Percentiles rank a stretch among this genome's conserved stretches.
phyloP scores from a whole-genome alignment of 345 rosid genomes.

The Lumnitzera racemosa region DNA sequence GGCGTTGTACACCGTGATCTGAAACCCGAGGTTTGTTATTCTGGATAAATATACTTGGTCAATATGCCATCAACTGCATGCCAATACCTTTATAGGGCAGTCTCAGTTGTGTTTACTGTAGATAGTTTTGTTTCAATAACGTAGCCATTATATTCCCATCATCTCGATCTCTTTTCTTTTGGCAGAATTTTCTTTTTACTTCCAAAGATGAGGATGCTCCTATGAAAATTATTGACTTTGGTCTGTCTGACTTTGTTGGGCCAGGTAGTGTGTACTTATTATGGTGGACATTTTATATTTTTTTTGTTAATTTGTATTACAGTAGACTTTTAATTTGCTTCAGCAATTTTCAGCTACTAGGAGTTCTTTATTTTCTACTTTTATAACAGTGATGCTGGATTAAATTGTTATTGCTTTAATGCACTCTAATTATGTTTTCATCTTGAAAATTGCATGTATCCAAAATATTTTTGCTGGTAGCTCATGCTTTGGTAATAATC shows the following conservation, averaged over 20 bases:
- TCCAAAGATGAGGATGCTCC: constrained; percentile 68
- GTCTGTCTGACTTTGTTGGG: constrained; percentile 72
- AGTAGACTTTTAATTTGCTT: background rate
- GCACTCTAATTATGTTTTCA: too few species aligned
- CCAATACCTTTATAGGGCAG: background rate
- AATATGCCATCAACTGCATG: background rate
- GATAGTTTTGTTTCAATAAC: background rate
- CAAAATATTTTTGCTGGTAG: too few species aligned
- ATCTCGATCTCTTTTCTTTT: constrained; percentile 9
- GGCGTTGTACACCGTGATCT: constrained; percentile 98
- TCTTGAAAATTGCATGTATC: too few species aligned
- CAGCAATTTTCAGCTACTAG: background rate
- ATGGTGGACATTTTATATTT: background rate
- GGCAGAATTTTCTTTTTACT: constrained; percentile 87
- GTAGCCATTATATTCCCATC: background rate
- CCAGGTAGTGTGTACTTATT: constrained; percentile 44
- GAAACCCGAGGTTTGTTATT: constrained; percentile 74
- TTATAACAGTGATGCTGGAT: too few species aligned
- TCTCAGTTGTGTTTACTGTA: background rate
- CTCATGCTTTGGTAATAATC: too few species aligned
- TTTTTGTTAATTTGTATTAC: background rate
- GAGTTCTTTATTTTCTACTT: too few species aligned
- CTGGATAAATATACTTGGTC: constrained; percentile 2
- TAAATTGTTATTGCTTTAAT: too few species aligned
- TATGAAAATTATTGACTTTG: constrained; percentile 93